Conservation (phyloP, 192 early-diverging fungal genomes). For the Backusella luteola region DNA sequence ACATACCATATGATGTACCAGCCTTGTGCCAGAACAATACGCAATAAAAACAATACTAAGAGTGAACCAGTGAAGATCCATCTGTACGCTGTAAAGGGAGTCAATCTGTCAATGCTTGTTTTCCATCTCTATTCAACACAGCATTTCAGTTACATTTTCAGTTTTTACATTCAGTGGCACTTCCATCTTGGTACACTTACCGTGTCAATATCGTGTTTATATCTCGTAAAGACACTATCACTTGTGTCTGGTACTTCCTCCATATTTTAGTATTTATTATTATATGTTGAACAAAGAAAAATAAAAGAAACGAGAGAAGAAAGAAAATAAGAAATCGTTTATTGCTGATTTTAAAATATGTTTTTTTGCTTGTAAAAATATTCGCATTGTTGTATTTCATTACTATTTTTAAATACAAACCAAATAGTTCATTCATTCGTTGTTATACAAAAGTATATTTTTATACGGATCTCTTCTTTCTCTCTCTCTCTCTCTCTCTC, state of each 20-base stretch:
- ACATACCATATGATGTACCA: constrained; percentile 96
- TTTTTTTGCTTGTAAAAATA: neutral
- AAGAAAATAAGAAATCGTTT: neutral
- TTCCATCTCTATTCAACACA: constrained; percentile 60
- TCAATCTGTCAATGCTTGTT: constrained; percentile 76
- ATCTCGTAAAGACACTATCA: neutral
- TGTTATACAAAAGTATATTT: too few relatives aligned
- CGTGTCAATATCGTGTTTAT: neutral
- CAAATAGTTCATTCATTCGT: too few relatives aligned
- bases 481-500: too few relatives aligned
- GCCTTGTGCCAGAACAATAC: constrained; percentile 78
- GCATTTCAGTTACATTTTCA: neutral
- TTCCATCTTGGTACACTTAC: neutral
- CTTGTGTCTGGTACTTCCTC: neutral
- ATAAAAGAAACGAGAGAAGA: neutral
- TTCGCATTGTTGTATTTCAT: neutral
- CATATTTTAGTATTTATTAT: neutral
- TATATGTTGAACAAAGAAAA: neutral
- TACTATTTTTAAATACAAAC: too few relatives aligned
- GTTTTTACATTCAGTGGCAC: neutral
- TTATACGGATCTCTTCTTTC: too few relatives aligned
- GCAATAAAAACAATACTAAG: constrained; percentile 66
- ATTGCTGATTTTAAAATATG: neutral
- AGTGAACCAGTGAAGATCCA: constrained; percentile 69
- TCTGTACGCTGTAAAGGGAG: constrained; percentile 72